Conservation (phyloP, 2,329 filamentous ascomycete species). For the Neurospora sp. region DNA sequence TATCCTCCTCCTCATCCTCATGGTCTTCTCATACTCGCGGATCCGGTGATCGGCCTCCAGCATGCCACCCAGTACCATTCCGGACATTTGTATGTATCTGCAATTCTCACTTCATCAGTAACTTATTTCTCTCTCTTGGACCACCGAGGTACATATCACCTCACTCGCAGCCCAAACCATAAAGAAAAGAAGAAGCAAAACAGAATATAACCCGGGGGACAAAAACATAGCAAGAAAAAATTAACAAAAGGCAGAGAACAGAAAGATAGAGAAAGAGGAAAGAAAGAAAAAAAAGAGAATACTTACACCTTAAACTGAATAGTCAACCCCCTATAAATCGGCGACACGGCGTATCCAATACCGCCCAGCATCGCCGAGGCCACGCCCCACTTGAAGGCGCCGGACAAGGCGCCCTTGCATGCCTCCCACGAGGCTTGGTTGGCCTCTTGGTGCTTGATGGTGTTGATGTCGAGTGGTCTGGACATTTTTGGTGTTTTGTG, state of each 20-base stretch:
- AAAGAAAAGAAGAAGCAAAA: not conserved
- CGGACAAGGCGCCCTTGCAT: constrained; percentile 53
- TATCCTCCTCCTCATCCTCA: constrained; percentile 56
- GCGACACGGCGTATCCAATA: constrained; percentile 54
- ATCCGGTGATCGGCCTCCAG: constrained; percentile 64
- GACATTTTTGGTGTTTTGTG: constrained; percentile 8
- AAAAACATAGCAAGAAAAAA: not conserved
- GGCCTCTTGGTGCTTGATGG: constrained; percentile 40
- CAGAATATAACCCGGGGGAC: not conserved
- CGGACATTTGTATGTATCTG: constrained; percentile 77
- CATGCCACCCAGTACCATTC: constrained; percentile 71
- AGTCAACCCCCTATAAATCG: constrained; percentile 62
- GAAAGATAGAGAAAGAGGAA: not conserved
- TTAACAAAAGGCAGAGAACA: not conserved
- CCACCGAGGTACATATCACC: not conserved
- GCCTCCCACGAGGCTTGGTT: constrained; percentile 64
- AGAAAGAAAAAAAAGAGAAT: not conserved
- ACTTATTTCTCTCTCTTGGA: not conserved
- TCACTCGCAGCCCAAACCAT: not conserved
- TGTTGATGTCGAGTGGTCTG: constrained; percentile 10
- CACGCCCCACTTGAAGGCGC: constrained; percentile 65
- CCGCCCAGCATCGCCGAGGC: constrained; percentile 52
- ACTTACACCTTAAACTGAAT: constrained; percentile 70
- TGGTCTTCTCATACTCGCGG: constrained; percentile 54
- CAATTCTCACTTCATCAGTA: not conserved